Evolutionary conservation across 495 filamentous ascomycete species (phyloP).

Genomic region (Tuber borchii): DNA sequence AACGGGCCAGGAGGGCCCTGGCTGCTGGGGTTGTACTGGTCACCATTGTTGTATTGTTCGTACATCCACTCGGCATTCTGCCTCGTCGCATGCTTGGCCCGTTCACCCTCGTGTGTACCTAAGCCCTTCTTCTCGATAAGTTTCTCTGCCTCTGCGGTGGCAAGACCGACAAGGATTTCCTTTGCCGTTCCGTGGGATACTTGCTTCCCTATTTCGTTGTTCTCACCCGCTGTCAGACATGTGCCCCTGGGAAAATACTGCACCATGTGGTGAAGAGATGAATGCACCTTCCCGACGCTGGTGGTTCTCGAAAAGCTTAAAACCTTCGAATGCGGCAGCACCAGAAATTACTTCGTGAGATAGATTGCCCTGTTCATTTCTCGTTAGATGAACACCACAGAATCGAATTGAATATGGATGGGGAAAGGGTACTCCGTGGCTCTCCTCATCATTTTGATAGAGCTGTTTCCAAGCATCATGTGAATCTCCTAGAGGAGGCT

Average conservation of each 20-base stretch:
- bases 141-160: conserved; percentile 70
- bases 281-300: conserved; percentile 62
- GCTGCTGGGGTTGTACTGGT: conserved; percentile 49
- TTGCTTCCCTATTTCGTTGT: conserved; percentile 56
- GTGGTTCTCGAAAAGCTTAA: conserved; percentile 73
- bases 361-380: conserved; percentile 45
- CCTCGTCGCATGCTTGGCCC: conserved; percentile 61
- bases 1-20: background rate
- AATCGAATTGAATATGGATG: background rate
- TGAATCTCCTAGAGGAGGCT: background rate
- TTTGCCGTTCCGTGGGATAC: conserved; percentile 65
- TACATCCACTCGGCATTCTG: conserved; percentile 60
- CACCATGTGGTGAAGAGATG: background rate
- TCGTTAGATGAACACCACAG: background rate
- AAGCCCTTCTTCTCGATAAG: conserved; percentile 72
- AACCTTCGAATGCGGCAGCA: conserved; percentile 69
- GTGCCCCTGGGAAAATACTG: background rate
- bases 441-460: background rate
- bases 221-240: background rate
- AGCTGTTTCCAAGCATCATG: background rate
- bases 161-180: conserved; percentile 64
- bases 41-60: conserved; percentile 51
- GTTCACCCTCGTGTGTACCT: conserved; percentile 60
- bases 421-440: background rate
- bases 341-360: conserved; percentile 70